phyloP scores from a whole-genome alignment of 139 green algal species.

The Medakamo hakoo region DNA sequence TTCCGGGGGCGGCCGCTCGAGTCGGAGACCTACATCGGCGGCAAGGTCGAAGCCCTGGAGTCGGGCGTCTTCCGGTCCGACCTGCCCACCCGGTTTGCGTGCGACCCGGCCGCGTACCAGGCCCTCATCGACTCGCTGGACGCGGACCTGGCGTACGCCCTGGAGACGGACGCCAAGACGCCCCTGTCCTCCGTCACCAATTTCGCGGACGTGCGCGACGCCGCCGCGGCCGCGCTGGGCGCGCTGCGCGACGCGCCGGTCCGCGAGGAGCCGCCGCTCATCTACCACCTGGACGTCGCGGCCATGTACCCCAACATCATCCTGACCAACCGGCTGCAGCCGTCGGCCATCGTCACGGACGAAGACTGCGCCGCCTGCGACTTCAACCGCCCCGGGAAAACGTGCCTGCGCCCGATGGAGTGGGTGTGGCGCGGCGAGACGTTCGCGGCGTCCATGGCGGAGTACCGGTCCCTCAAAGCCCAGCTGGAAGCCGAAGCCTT shows the following conservation, averaged over 20 bases:
- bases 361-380: slow-evolving; percentile 83
- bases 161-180: slow-evolving; percentile 37
- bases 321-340: slow-evolving; percentile 85
- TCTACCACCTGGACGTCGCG: slow-evolving; percentile 97
- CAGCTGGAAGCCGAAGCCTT: slow-evolving; percentile 69
- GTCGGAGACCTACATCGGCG: slow-evolving; percentile 97
- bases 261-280: slow-evolving; percentile 71
- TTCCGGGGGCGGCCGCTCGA: slow-evolving; percentile 72
- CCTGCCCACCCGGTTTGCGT: slow-evolving; percentile 73
- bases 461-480: slow-evolving; percentile 68
- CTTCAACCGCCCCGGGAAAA: slow-evolving; percentile 91
- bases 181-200: slow-evolving; percentile 41
- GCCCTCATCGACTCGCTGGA: slow-evolving; percentile 80
- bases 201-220: slow-evolving; percentile 40
- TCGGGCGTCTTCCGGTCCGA: slow-evolving; percentile 83
- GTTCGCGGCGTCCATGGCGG: slow-evolving; percentile 41
- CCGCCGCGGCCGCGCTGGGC: slow-evolving; percentile 47
- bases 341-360: slow-evolving; percentile 64
- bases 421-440: slow-evolving; percentile 92
- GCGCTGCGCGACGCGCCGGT: slow-evolving; percentile 58
- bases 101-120: slow-evolving; percentile 60
- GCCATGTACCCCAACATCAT: slow-evolving; percentile 99
- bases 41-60: slow-evolving; percentile 76
- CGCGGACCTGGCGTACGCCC: slow-evolving; percentile 69
- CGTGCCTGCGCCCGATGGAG: slow-evolving; percentile 82